Evolutionary conservation across 2,329 filamentous ascomycete species (phyloP).

Genomic region (Arthrinium phaeospermum): DNA sequence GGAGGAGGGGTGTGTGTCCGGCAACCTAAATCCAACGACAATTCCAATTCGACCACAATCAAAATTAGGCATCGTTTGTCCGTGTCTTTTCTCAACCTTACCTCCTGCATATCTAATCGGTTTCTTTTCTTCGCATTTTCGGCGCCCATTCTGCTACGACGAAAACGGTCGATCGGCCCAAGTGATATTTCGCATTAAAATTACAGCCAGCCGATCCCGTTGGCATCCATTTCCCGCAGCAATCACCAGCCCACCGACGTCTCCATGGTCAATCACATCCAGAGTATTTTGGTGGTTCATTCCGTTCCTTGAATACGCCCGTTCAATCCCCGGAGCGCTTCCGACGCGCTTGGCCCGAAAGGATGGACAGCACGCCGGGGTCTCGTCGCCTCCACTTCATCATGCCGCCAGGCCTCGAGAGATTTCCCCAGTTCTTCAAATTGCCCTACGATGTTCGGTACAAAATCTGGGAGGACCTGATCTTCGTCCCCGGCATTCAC

Average conservation of each 20-base stretch:
- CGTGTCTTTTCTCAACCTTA: background rate
- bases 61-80: slow-evolving; percentile 1
- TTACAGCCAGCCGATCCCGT: background rate
- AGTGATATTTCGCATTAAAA: background rate
- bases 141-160: background rate
- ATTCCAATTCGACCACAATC: background rate
- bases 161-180: no score
- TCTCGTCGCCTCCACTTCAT: slow-evolving; percentile 27
- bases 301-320: background rate
- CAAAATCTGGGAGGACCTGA: slow-evolving; percentile 35
- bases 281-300: background rate
- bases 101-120: background rate
- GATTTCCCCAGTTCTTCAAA: slow-evolving; percentile 32
- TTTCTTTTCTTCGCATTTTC: background rate
- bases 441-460: slow-evolving; percentile 38
- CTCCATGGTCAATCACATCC: background rate
- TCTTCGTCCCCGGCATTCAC: slow-evolving; percentile 39
- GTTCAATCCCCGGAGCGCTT: background rate
- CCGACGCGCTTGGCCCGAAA: background rate
- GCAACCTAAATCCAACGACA: slow-evolving; percentile 1
- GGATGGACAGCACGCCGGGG: slow-evolving; percentile 4
- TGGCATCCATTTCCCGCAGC: background rate
- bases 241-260: background rate
- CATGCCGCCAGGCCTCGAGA: slow-evolving; percentile 31
- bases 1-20: background rate